Evolutionary conservation across 176 grass and related monocot species (phyloP).

Genomic region (Chloris gayana): DNA sequence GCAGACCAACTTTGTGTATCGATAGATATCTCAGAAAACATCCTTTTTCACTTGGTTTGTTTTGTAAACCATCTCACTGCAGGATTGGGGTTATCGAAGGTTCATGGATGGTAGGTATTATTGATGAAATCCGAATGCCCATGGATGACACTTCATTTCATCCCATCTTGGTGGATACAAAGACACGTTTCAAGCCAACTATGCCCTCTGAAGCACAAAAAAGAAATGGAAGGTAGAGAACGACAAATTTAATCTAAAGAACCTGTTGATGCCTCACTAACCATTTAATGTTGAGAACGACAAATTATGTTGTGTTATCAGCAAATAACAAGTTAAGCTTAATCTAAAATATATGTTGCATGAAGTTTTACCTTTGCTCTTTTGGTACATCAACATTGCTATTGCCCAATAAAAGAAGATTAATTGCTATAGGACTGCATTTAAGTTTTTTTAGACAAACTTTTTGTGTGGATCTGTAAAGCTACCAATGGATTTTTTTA

Average conservation of each 20-base stretch:
- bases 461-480: neutral
- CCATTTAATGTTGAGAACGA: neutral
- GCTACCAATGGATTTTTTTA: slow-evolving; percentile 1
- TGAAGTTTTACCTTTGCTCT: slow-evolving; percentile 4
- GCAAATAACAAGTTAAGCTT: neutral
- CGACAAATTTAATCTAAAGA: too few relatives aligned
- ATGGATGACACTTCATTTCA: slow-evolving; percentile 45
- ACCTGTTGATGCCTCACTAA: slow-evolving; percentile 3
- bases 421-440: neutral
- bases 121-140: slow-evolving; percentile 80
- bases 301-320: neutral
- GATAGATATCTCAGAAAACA: neutral
- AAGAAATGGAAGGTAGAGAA: slow-evolving; percentile 95
- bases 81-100: slow-evolving; percentile 72
- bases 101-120: slow-evolving; percentile 83
- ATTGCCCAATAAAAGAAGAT: neutral
- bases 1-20: slow-evolving; percentile 1
- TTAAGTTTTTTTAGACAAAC: neutral
- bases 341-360: slow-evolving; percentile 1
- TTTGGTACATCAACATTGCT: neutral
- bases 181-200: slow-evolving; percentile 66
- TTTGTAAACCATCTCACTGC: slow-evolving; percentile 18
- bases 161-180: slow-evolving; percentile 80
- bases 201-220: slow-evolving; percentile 75
- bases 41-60: neutral